A percentile compares a stretch with the other conserved stretches of the same genome.
Conservation (phyloP, 108 stramenopile genomes). For the Stephanodiscus minutulus region DNA sequence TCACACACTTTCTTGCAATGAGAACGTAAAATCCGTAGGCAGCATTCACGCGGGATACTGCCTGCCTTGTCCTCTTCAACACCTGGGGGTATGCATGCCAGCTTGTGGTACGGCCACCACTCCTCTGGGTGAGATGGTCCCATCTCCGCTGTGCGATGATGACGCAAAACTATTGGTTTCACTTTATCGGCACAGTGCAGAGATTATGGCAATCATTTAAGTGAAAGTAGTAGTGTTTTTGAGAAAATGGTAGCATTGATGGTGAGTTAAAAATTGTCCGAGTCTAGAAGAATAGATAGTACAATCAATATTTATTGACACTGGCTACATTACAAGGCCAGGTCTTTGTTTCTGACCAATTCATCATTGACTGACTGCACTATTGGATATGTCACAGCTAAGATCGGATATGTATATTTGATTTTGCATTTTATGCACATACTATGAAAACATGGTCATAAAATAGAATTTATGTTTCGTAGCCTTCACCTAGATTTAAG, state of each 20-base stretch:
- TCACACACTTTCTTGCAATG: slow-evolving; percentile 23
- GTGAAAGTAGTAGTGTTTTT: background rate
- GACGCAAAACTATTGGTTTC: slow-evolving; percentile 8
- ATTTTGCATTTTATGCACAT: too few species aligned
- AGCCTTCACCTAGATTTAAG: too few species aligned
- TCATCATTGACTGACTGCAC: background rate
- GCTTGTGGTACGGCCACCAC: slow-evolving; percentile 2
- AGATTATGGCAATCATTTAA: slow-evolving; percentile 3
- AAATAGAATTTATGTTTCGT: too few species aligned
- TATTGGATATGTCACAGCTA: background rate
- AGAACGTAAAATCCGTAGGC: slow-evolving; percentile 27
- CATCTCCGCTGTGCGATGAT: slow-evolving; percentile 9
- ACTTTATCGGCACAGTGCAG: background rate
- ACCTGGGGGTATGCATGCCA: slow-evolving; percentile 1
- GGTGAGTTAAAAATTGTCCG: background rate
- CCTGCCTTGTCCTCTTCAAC: background rate
- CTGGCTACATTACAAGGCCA: slow-evolving; percentile 6
- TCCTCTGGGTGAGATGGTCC: slow-evolving; percentile 3
- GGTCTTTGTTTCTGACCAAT: slow-evolving; percentile 5
- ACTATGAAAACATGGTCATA: too few species aligned
- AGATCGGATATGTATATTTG: too few species aligned
- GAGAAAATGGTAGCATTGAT: background rate
- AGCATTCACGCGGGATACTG: slow-evolving; percentile 22
- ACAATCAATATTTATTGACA: background rate
- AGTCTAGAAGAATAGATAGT: background rate